Evolutionary conservation across 1,284 basidiomycete genomes (phyloP), one percentile per base, ranked within the genome.

Genomic region (Cryptococcus depauperatus): DNA sequence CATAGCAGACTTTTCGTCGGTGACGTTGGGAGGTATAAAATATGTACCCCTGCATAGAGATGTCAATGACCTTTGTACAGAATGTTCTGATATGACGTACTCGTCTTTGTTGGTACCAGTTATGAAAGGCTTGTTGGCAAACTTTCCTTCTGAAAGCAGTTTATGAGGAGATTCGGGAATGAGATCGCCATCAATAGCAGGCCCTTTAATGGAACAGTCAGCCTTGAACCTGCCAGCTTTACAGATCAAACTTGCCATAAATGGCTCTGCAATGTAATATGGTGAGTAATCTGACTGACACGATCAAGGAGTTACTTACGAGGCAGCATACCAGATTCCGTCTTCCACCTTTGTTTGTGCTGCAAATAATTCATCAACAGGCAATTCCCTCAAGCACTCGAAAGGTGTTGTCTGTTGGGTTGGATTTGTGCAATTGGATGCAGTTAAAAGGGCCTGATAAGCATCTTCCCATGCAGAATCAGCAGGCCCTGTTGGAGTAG

Each of bases 61-160:
- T 18, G 10, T 44, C 19, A 37, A 26, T 4, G 22, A 7, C 21
- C 25, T 1, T 30, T 32, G 21, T 5, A 13, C 27, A 4, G 19
- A 16, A 14, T 34, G 30, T 7, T 4, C 1, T 45, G n/a, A 23
- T 4, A 16, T 3, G 19, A 52, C 62, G 45, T 48, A 64, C 61
- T 70, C 68, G 46, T 70, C 68, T 23, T 58, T 52, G 48, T 50
- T 51, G 49, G 64, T 65, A n/a, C 72, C 68, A 11, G 60, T 57
- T 41, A 73, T 66, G 47, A 67, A 70, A 0, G 72, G 70, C 7
- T 66, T 59, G 26, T 59, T 56, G 0, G 58, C 56, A 44, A 69
- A 64, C 29, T 52, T 40, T 19, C 64, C 66, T 35, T 56, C 33
- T 7, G 46, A 46, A 13, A 72, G 38, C 22, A 71, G 51, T 21